These are phyloP conservation scores for Gossypioides kirkii DNA, from an alignment of 345 rosid genomes.

Conservation along the genomic window DNA sequence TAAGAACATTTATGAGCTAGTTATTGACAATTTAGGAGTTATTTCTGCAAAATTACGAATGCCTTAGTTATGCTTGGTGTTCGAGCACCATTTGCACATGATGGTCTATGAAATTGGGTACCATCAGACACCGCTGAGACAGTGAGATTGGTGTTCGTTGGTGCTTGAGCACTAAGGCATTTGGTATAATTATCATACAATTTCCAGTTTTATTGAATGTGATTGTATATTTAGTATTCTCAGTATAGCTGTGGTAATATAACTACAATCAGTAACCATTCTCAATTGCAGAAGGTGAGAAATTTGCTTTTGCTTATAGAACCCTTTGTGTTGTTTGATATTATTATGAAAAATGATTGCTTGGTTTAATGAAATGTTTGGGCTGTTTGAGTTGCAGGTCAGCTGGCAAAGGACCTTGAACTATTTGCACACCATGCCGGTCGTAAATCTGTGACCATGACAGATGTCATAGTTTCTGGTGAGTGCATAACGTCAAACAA, in stretches of 20 bases:
- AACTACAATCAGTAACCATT: not conserved
- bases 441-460: constrained; percentile 76
- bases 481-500: constrained; percentile 13
- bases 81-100: not conserved
- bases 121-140: not conserved
- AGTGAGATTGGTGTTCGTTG: not conserved
- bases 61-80: not conserved
- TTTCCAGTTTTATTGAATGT: not conserved
- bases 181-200: not conserved
- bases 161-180: not conserved
- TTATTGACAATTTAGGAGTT: not conserved
- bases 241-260: not conserved
- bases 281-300: not conserved
- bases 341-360: not conserved
- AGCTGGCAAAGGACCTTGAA: constrained; percentile 72
- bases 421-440: constrained; percentile 87
- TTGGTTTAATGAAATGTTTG: constrained; percentile 10
- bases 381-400: constrained; percentile 45
- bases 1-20: not conserved
- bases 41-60: not conserved
- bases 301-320: not conserved
- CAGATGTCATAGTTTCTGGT: constrained; percentile 85
- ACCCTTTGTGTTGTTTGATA: not conserved
- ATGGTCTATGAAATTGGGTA: not conserved
- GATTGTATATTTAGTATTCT: not conserved